Evolutionary conservation across 2,329 filamentous ascomycete genomes (phyloP), one percentile per base, ranked within the genome.

Genomic region (Lachnellula suecica): DNA sequence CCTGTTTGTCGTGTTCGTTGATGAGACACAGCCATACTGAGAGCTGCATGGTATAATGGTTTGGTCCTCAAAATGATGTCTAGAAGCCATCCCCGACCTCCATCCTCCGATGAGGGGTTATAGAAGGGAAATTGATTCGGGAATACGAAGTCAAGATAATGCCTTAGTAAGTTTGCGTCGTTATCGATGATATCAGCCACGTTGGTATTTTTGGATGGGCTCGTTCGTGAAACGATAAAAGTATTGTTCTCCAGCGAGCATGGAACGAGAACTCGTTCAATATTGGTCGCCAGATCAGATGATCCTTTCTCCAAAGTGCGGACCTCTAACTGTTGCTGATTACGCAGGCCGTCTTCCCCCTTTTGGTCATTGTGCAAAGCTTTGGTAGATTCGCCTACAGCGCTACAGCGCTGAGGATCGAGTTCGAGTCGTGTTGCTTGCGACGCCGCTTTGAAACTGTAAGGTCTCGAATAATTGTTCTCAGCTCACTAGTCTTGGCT

Each of bases 81-180:
- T 27, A 86, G 67, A 31, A 86, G 71, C 83, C 83, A 86, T 13
- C 78, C 76, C 29, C 79, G 75, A 10, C 82, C 83, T 17, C 79
- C 77, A 45, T 78, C 71, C 2, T 79, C 70, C 10, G 82, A 61
- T 1, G 73, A 71, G 1, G 82, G 82, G 1, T 73, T 74, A 64
- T 85, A 85, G 64, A 84, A 82, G 3, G 82, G 83, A 59, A 82
- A 85, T 1, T 85, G 68, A 56, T 82, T 79, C 1, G 82, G 81
- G 54, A 85, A 79, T 22, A 84, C 73, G 56, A 79, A 77, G 64
- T 86, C 82, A 38, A 85, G 72, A 62, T 84, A 85, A 50, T 80
- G 73, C 74, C 81, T 81, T 50, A 79, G 68, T 34, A 77, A 72
- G 57, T 61, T 48, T 20, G 53, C 50, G 44, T 63, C 57, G 29